Conservation (phyloP, 2,329 filamentous ascomycete species). For the Aspergillus chevalieri region DNA sequence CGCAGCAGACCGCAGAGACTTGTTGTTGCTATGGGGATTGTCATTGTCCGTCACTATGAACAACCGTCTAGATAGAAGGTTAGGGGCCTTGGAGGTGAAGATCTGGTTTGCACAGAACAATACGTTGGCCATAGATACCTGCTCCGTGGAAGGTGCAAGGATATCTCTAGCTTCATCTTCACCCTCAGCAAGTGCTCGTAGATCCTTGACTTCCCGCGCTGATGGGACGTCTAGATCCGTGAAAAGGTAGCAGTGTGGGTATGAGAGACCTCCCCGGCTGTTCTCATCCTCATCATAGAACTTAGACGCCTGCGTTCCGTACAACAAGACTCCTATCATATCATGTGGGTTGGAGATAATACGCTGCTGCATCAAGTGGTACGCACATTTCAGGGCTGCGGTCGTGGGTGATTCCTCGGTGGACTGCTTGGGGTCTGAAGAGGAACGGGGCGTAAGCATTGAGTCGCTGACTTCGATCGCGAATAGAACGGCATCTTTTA, state of each 20-base stretch:
- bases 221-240: conserved; percentile 82
- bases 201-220: conserved; percentile 74
- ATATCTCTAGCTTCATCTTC: conserved; percentile 65
- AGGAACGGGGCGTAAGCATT: conserved; percentile 67
- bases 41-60: conserved; percentile 97
- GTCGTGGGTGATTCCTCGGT: conserved; percentile 71
- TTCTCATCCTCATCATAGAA: conserved; percentile 63
- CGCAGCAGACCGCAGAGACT: conserved; percentile 66
- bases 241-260: conserved; percentile 88
- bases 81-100: conserved; percentile 89
- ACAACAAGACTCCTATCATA: conserved; percentile 93
- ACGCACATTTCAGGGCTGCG: conserved; percentile 88
- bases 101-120: conserved; percentile 95
- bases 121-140: conserved; percentile 76
- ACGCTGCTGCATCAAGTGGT: conserved; percentile 92
- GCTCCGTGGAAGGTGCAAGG: conserved; percentile 62
- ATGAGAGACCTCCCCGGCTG: conserved; percentile 54
- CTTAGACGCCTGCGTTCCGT: conserved; percentile 79
- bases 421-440: conserved; percentile 64
- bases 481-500: conserved; percentile 97
- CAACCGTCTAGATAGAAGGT: conserved; percentile 85
- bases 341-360: conserved; percentile 96
- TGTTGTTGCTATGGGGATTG: conserved; percentile 69
- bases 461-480: conserved; percentile 86
- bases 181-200: conserved; percentile 71